Evolutionary conservation across 2,329 filamentous ascomycete species (phyloP).

Genomic region (Xylariaceae sp.): DNA sequence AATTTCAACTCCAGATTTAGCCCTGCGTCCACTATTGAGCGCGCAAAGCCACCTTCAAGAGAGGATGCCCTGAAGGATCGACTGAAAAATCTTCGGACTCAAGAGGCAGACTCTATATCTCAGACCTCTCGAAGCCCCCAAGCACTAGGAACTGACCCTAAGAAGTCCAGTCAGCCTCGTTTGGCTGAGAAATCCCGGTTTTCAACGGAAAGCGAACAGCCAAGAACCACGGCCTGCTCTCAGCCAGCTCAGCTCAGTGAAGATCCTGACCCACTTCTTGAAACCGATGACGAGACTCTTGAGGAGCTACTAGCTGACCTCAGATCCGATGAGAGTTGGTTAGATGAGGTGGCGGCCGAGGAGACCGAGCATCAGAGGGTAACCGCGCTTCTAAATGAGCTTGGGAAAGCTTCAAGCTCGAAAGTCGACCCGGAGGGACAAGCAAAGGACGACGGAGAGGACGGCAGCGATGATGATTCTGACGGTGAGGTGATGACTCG

Average conservation of each 20-base stretch:
- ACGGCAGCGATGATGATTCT: slow-evolving; percentile 35
- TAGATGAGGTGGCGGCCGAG: slow-evolving; percentile 32
- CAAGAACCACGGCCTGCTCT: neutral
- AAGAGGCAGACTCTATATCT: slow-evolving; percentile 29
- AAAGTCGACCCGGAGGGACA: slow-evolving; percentile 5
- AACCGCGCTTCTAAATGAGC: slow-evolving; percentile 32
- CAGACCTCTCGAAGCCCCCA: slow-evolving; percentile 1
- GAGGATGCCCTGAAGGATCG: slow-evolving; percentile 53
- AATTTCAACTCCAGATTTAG: slow-evolving; percentile 26
- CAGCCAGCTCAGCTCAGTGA: slow-evolving; percentile 15
- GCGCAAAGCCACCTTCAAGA: slow-evolving; percentile 41
- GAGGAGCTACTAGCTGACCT: slow-evolving; percentile 51
- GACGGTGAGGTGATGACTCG: slow-evolving; percentile 49
- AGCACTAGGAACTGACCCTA: slow-evolving; percentile 5
- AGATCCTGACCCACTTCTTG: slow-evolving; percentile 39
- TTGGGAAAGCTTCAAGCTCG: slow-evolving; percentile 24
- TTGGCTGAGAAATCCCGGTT: slow-evolving; percentile 1
- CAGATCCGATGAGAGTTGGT: slow-evolving; percentile 32
- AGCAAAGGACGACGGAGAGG: neutral
- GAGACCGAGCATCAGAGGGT: slow-evolving; percentile 33
- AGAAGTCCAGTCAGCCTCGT: slow-evolving; percentile 16
- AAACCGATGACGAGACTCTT: slow-evolving; percentile 51
- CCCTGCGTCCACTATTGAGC: slow-evolving; percentile 38
- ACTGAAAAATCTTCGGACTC: slow-evolving; percentile 49
- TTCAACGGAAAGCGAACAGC: neutral